These are phyloP conservation scores for Cylindrotheca closterium DNA, from an alignment of 108 stramenopile genomes.

Conservation along the genomic window DNA sequence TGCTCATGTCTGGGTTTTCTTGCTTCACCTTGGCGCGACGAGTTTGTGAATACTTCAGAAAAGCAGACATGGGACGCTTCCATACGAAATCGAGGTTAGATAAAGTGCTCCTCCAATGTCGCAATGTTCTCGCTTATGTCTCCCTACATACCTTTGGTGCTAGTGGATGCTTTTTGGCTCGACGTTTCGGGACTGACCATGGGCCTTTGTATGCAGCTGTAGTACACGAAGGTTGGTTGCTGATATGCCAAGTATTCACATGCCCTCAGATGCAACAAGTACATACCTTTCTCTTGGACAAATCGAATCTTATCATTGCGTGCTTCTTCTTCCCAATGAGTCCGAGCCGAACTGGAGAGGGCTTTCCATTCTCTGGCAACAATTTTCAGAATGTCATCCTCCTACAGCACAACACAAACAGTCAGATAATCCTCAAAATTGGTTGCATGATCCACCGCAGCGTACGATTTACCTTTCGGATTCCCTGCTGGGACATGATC, in stretches of 20 bases:
- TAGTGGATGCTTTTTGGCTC: conserved; percentile 60
- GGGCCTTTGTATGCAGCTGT: conserved; percentile 57
- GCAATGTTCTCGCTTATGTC: too few species aligned
- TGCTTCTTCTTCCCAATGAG: conserved; percentile 59
- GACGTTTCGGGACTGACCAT: conserved; percentile 42
- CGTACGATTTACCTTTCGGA: conserved; percentile 19
- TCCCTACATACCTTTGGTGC: conserved; percentile 63
- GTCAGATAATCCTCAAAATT: too few species aligned
- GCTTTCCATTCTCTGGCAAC: conserved; percentile 49
- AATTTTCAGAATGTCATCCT: conserved; percentile 34
- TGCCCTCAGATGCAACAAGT: too few species aligned
- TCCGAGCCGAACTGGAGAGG: conserved; percentile 37
- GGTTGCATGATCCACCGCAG: too few species aligned
- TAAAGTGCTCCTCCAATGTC: not conserved
- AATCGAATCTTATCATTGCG: conserved; percentile 62
- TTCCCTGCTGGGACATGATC: conserved; percentile 28
- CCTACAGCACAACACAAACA: conserved; percentile 11
- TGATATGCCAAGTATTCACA: not conserved
- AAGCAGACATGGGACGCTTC: conserved; percentile 70
- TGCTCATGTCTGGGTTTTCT: conserved; percentile 59
- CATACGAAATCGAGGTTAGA: not conserved
- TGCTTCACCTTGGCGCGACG: conserved; percentile 45
- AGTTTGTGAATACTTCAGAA: conserved; percentile 56
- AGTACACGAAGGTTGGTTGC: conserved; percentile 33
- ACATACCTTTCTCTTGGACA: conserved; percentile 18